A percentile compares a stretch with the other conserved stretches of the same genome.
phyloP scores from a whole-genome alignment of 2,329 filamentous ascomycete species.

The Thelonectria rubi region DNA sequence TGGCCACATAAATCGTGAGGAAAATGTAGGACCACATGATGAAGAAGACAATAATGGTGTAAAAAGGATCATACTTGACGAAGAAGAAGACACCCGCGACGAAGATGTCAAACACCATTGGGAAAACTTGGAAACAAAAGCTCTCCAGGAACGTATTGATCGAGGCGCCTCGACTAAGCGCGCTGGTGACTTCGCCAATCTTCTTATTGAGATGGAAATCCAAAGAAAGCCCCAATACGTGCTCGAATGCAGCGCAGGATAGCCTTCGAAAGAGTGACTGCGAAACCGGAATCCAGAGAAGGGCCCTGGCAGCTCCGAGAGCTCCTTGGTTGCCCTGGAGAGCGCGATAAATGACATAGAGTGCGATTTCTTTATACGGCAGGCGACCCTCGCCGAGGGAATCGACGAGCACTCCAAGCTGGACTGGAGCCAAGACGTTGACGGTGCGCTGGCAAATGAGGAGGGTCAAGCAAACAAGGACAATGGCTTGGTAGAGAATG shows the following conservation, averaged over 20 bases:
- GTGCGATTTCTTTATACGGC: slow-evolving; percentile 53
- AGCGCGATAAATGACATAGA: slow-evolving; percentile 55
- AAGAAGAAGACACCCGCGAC: slow-evolving; percentile 59
- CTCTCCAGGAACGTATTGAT: slow-evolving; percentile 60
- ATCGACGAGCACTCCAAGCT: slow-evolving; percentile 54
- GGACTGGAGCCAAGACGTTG: slow-evolving; percentile 54
- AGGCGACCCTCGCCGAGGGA: slow-evolving; percentile 52
- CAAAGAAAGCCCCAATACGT: slow-evolving; percentile 56
- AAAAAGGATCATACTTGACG: slow-evolving; percentile 56
- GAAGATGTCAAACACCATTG: slow-evolving; percentile 60
- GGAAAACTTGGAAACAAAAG: slow-evolving; percentile 59
- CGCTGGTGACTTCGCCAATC: slow-evolving; percentile 61
- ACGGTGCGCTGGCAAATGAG: slow-evolving; percentile 54
- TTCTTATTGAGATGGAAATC: slow-evolving; percentile 62
- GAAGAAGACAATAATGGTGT: slow-evolving; percentile 57
- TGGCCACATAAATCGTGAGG: slow-evolving; percentile 60
- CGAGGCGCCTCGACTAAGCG: slow-evolving; percentile 56
- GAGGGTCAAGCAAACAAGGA: slow-evolving; percentile 53
- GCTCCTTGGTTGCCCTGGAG: slow-evolving; percentile 58
- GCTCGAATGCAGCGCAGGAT: slow-evolving; percentile 57
- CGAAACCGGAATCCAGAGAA: slow-evolving; percentile 59
- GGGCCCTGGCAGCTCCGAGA: slow-evolving; percentile 52
- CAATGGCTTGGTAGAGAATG: slow-evolving; percentile 50
- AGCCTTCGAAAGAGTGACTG: slow-evolving; percentile 55
- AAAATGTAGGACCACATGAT: slow-evolving; percentile 61